Evolutionary conservation across 805 yeast species (phyloP), one percentile per base, ranked within the genome.

Genomic region (Saccharomycopsis capsularis): DNA sequence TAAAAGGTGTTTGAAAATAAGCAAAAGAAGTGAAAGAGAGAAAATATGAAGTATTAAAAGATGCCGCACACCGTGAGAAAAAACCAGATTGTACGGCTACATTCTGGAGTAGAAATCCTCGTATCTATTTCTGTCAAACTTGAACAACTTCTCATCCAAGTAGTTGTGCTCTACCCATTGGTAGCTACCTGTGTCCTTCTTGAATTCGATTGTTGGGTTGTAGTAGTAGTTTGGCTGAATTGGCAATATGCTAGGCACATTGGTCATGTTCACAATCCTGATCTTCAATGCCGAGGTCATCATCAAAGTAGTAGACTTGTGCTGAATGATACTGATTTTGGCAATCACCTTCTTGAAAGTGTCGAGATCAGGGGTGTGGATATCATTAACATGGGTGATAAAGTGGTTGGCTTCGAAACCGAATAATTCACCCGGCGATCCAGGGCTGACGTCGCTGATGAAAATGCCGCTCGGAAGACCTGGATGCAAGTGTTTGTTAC

Each of bases 161-260:
- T 48, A 51, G 41, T 53, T 53, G 34, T 70, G 66, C 55, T 76
- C 79, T 40, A 70, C 64, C 85, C 85, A 79, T 55, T 74, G 71
- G 9, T 73, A 73, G 4, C 69, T 64, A 4, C 63, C 68, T 2
- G 56, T 56, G 46, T 75, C 71, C 58, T 75, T 78, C 56, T 70
- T 74, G 52, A 81, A 60, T 60, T 81, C 85, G 9, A 75, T 72
- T 2, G 89, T 83, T 40, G 88, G 87, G 32, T 47, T 47, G 24
- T 53, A 53, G 32, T 51, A 53, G 40, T 53, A 53, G 27, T 53
- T 53, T 36, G 56, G 56, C 29, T 53, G 56, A 39, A 53, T 53
- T 16, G 56, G 56, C 25, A 53, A 51, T 24, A 53, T 48, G 29
- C 44, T 47, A 21, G 54, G 55, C 36, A 51, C 44, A 25, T 51